Evolutionary conservation across 2,329 filamentous ascomycete genomes (phyloP), one percentile per base, ranked within the genome.

Genomic region (Mycosphaerella arachidis): DNA sequence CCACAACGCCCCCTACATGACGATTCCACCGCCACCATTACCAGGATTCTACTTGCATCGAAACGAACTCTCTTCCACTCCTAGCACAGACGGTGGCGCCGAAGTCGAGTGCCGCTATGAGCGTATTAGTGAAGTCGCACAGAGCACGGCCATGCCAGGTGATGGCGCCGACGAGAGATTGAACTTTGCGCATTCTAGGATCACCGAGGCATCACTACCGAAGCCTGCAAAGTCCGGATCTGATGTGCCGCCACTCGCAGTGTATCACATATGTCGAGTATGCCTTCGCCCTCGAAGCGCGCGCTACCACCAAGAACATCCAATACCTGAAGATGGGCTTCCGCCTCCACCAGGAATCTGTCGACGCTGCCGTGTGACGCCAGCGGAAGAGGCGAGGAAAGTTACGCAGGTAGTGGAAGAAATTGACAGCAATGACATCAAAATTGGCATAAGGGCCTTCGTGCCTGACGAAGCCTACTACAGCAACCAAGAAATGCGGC

Each of bases 181-280:
- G 31, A 27, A n/a, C 20, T 31, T 29, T 24, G 53, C 53, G 24
- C 40, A 46, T 13, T 29, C 40, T 16, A 46, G 24, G 20, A 18
- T 46, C n/a, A 60, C 6, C 9, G 45, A 40, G 4, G 24, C 7
- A 31, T 37, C 40, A 18, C n/a, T 43, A 27, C 46, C 16, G 20
- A 27, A 37, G 13, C 30, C 53, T 20, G 7, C 40, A 6, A 37
- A 46, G 20, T 20, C 18, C 10, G 35, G 24, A 8, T 20, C 13
- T 18, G 54, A 61, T 53, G 59, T 70, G 18, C 69, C 69, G 24
- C 66, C 69, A 8, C 63, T 73, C 12, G 69, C 67, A 3, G 59
- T 72, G 51, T 72, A 71, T 55, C 72, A 74, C 62, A 69, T 73
- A 54, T 74, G 72, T 60, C 67, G 70, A 53, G 65, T 72, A 18